Evolutionary conservation across 2,329 filamentous ascomycete species (phyloP), one percentile per base, ranked within the genome.

Genomic region (Didymosphaeria variabile): DNA sequence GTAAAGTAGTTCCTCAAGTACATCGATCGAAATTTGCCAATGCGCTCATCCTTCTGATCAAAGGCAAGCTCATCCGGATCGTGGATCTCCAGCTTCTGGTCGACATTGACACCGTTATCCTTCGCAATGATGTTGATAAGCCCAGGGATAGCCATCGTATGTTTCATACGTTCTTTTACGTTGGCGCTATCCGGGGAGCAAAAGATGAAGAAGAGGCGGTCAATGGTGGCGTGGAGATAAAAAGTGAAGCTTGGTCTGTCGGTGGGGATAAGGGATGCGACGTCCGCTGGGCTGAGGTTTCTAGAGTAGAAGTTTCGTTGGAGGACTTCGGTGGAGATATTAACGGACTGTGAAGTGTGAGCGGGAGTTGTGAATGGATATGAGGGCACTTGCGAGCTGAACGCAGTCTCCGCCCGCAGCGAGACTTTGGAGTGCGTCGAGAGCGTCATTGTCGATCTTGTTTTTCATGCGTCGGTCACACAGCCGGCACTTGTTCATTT

Each of bases 401-500:
- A 74, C 68, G 8, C 63, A 61, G 17, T 54, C 45, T 1, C 69
- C 68, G 1, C 36, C 34, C 7, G 55, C 38, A 1, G 58, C 17
- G 1, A 76, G 55, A 7, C 58, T 54, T 17, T n/a, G 47, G 0
- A 76, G 59, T 6, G 68, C 71, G 3, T 59, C 55, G 1, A 63
- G 38, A 10, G 68, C 72, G 9, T 63, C 63, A 0, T 66, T 47
- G 12, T 61, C 57, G 36, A 75, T 72, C 6, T 60, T 64, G 52
- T 74, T 72, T 62, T 73, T 72, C 73, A 76, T 75, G 4, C 73
- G 70, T 13, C 71, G 69, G 49, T 75, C 72, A 55, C 73, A 74
- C 23, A 74, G 64, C 7, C 70, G 66, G 46, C 73, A 75, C 59
- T 71, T 67, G 47, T 68, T 74, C 50, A 63, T 65, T 53, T 61